Percentiles rank a stretch among this genome's conserved stretches.
Evolutionary conservation across 164 flowering plant genomes (phyloP).

Genomic region (Vitis amurensis): DNA sequence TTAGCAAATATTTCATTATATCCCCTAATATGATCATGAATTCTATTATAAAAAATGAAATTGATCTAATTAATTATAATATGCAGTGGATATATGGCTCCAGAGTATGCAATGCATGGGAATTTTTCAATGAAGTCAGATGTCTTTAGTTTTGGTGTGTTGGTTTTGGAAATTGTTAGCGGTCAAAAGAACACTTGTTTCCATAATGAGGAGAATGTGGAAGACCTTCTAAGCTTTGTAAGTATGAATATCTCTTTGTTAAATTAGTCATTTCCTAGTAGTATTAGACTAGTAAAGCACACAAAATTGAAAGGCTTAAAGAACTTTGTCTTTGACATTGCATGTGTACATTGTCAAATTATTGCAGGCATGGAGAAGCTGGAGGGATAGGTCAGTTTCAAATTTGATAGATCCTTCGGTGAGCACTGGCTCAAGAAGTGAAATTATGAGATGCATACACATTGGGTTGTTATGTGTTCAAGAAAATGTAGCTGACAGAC

Average conservation of each 20-base stretch:
- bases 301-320: too few species aligned
- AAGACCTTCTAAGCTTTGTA: constrained; percentile 40
- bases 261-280: too few species aligned
- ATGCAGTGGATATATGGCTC: constrained; percentile 59
- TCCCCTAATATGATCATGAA: too few species aligned
- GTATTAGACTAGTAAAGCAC: too few species aligned
- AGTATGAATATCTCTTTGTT: constrained; percentile 9
- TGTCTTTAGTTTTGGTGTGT: constrained; percentile 55
- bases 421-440: constrained; percentile 14
- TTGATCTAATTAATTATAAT: too few species aligned
- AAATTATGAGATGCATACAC: constrained; percentile 43
- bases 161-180: constrained; percentile 44
- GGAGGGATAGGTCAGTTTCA: constrained; percentile 33
- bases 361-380: constrained; percentile 32
- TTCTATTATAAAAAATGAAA: too few species aligned
- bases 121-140: constrained; percentile 47
- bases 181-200: constrained; percentile 33
- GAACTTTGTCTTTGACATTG: not conserved
- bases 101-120: constrained; percentile 51
- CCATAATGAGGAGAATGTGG: constrained; percentile 8
- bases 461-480: constrained; percentile 56
- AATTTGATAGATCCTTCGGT: constrained; percentile 36
- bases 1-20: too few species aligned
- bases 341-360: not conserved
- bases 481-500: constrained; percentile 37